phyloP scores from a whole-genome alignment of 2,329 filamentous ascomycete genomes.

The Cucurbitaria berberidis region DNA sequence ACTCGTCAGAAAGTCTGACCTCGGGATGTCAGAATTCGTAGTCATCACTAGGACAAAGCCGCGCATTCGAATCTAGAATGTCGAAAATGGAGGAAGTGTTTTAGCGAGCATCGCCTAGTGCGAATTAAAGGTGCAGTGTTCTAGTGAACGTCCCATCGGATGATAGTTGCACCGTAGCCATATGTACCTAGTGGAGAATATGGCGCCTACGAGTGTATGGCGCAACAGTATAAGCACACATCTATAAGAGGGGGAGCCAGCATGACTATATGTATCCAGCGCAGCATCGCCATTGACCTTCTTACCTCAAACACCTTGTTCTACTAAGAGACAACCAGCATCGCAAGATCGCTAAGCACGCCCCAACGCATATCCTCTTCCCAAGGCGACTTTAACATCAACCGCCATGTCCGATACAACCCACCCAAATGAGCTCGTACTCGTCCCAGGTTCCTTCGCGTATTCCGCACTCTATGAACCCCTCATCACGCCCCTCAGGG shows the following conservation, averaged over 20 bases:
- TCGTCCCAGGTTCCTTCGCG: conserved; percentile 37
- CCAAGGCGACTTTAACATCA: not conserved
- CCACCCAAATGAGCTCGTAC: conserved; percentile 24
- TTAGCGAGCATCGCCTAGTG: not conserved
- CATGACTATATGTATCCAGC: not conserved
- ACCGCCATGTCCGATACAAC: conserved; percentile 1
- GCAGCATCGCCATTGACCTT: not conserved
- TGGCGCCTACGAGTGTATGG: not conserved
- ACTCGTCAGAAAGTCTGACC: too few species aligned
- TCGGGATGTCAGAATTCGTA: not conserved
- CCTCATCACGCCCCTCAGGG: conserved; percentile 12
- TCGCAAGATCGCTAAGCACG: not conserved
- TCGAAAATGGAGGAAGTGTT: not conserved
- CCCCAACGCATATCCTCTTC: not conserved
- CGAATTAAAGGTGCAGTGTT: not conserved
- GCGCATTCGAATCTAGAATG: not conserved
- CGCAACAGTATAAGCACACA: not conserved
- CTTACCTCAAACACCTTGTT: not conserved
- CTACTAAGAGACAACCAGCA: not conserved
- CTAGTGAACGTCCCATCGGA: not conserved
- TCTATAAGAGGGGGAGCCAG: not conserved
- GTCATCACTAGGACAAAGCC: not conserved
- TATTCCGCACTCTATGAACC: conserved; percentile 18
- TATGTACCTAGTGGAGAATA: not conserved
- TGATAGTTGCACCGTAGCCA: not conserved